Evolutionary conservation across 2,329 filamentous ascomycete species (phyloP), one percentile per base, ranked within the genome.

Genomic region (Colletotrichum limetticola): DNA sequence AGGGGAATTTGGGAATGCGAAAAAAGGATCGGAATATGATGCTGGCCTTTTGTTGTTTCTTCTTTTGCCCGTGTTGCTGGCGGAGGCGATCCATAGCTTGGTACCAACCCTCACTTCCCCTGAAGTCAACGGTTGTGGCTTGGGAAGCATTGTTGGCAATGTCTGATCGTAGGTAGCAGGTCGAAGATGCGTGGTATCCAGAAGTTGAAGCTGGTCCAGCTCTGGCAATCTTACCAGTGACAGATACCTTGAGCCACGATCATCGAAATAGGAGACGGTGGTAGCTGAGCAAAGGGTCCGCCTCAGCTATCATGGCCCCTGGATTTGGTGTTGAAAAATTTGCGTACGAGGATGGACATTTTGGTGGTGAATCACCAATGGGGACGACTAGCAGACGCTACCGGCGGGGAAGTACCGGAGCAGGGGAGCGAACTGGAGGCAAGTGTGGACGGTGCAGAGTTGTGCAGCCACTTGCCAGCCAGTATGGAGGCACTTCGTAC

Each of bases 291-390:
- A 35, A n/a, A 24, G 32, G 32, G 22, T 52, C 52, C 30, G 52
- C 56, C 42, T 65, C 14, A 32, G 52, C 5, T 24, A 22, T 72
- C 70, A 69, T 55, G 70, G 57, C 30, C 66, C 63, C 37, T 42
- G 57, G 58, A 26, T 60, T 32, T 64, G 19, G 49, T 57, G 32
- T 56, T 71, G 71, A 73, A 73, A 72, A 64, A 32, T 24, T 71
- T 73, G 70, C 71, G 59, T 22, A 37, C 52, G n/a, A 35, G 26
- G 49, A 68, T 42, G 14, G 46, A 14, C 35, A n/a, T 57, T 3
- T 66, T 11, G 46, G 37, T 57, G 28, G 66, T 71, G 56, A 71
- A 70, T 52, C 67, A 72, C 70, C 70, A 71, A 72, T 70, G 66
- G 64, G 42, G 26, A 59, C 46, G 22, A 24, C 66, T 55, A 68